phyloP scores from a whole-genome alignment of 164 flowering plant species.

The Tetrastigma voinierianum region DNA sequence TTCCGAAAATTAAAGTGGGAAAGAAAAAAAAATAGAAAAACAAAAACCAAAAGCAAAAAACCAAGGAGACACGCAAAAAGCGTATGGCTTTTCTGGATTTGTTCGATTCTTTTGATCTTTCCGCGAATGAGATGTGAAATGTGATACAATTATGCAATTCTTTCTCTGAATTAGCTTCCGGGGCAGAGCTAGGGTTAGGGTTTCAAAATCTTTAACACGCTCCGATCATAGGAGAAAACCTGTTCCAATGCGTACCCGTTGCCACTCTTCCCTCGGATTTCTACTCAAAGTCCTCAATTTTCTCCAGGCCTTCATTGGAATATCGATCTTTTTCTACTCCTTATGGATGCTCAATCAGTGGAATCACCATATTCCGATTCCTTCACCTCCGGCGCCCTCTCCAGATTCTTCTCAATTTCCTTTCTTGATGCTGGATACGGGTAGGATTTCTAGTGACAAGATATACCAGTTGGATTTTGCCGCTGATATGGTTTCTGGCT shows the following conservation, averaged over 20 bases:
- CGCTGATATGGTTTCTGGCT: constrained; percentile 27
- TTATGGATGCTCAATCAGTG: constrained; percentile 69
- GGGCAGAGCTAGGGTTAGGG: constrained; percentile 14
- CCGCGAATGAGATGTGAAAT: too few relatives aligned
- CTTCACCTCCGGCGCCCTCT: constrained; percentile 37
- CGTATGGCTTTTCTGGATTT: too few relatives aligned
- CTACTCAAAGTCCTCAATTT: constrained; percentile 64
- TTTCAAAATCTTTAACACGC: background rate
- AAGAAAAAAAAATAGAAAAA: too few relatives aligned
- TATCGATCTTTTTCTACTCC: constrained; percentile 64
- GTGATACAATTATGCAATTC: too few relatives aligned
- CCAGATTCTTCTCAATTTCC: constrained; percentile 18
- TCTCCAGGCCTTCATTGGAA: constrained; percentile 62
- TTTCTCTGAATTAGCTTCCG: too few relatives aligned
- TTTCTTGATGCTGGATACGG: constrained; percentile 5
- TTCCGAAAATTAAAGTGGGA: too few relatives aligned
- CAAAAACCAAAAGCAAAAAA: too few relatives aligned
- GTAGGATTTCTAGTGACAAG: constrained; percentile 8
- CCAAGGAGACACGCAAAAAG: too few relatives aligned
- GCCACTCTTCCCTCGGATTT: constrained; percentile 50
- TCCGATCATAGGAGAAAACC: background rate
- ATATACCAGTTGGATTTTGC: constrained; percentile 18
- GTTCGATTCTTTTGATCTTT: too few relatives aligned
- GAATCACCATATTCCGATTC: constrained; percentile 34
- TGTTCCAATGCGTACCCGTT: constrained; percentile 36